Evolutionary conservation across 208 protist species (phyloP), one percentile per base, ranked within the genome.

Genomic region (Histomonas meleagridis): DNA sequence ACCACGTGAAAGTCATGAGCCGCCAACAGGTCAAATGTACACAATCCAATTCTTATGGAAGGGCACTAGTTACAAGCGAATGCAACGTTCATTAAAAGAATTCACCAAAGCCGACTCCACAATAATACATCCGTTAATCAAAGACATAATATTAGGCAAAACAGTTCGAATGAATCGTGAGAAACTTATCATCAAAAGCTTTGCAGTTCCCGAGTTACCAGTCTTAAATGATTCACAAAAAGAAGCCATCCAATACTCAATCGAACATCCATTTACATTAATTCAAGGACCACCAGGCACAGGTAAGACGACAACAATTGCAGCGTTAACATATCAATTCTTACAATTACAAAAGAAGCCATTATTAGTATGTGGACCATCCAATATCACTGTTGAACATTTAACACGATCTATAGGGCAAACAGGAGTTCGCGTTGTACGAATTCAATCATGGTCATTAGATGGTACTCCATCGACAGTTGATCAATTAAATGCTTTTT

Each of bases 361-460:
- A 92, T 94, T 97, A 0, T 94, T 98, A 16, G 96, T 98, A 9
- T 97, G 96, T 92, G 97, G 97, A 3, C 97, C 97, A 38, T 96
- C 94, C 40, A 99, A 99, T 93, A 96, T 99, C 12, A 97, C 98
- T 32, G 97, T 98, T 23, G 97, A 99, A 92, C 97, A 99, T 91
- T 94, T 99, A 0, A 95, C 97, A 9, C 95, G 97, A 72, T 97
- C 97, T 91, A 97, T 99, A 69, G 95, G 97, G 81, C 93, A 57
- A 40, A 97, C 97, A 32, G 97, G 97, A 12, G 92, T 98, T 4
- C 97, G 96, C 57, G 92, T 93, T 98, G 96, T 98, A n/a, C 93
- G 98, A 23, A 48, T 99, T 23, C 96, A 93, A 53, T 96, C 97
- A 55, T 97, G 97, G 93, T 95, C 93, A 38, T 93, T 97, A 60